These are phyloP conservation scores for Purshia tridentata DNA, from an alignment of 306 rosid species.

Conservation along the genomic window DNA sequence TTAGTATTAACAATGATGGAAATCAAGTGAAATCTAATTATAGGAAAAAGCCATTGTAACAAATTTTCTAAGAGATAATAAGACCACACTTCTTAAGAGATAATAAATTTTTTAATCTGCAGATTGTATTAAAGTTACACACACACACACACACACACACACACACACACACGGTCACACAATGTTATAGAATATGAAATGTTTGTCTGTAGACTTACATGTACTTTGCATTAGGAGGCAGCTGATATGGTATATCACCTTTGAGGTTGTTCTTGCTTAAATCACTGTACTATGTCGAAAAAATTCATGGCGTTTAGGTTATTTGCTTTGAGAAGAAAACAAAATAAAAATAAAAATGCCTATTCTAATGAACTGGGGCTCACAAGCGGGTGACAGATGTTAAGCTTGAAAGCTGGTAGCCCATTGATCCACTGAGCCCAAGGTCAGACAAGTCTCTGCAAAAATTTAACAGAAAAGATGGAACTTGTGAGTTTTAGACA, in stretches of 20 bases:
- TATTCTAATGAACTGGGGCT: slow-evolving; percentile 42
- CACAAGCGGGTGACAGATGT: slow-evolving; percentile 76
- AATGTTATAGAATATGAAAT: not conserved
- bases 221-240: slow-evolving; percentile 71
- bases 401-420: slow-evolving; percentile 75
- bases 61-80: too few species aligned
- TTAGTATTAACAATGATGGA: slow-evolving; percentile 15
- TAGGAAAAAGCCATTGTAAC: too few species aligned
- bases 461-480: slow-evolving; percentile 15
- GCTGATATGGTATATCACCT: slow-evolving; percentile 82
- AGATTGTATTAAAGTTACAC: too few species aligned
- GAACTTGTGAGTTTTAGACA: not conserved
- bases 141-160: too few species aligned
- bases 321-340: slow-evolving; percentile 6
- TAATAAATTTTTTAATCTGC: too few species aligned
- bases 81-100: too few species aligned
- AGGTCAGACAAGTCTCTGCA: slow-evolving; percentile 61
- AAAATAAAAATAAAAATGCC: not conserved
- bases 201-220: slow-evolving; percentile 50
- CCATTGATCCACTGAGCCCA: slow-evolving; percentile 72
- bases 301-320: slow-evolving; percentile 42
- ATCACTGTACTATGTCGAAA: slow-evolving; percentile 87
- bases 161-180: not conserved
- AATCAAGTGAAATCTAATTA: not conserved
- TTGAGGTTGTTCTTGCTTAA: slow-evolving; percentile 80